Evolutionary conservation across 176 grass and related monocot genomes (phyloP), one percentile per base, ranked within the genome.

Genomic region (Oropetium thomaeum): DNA sequence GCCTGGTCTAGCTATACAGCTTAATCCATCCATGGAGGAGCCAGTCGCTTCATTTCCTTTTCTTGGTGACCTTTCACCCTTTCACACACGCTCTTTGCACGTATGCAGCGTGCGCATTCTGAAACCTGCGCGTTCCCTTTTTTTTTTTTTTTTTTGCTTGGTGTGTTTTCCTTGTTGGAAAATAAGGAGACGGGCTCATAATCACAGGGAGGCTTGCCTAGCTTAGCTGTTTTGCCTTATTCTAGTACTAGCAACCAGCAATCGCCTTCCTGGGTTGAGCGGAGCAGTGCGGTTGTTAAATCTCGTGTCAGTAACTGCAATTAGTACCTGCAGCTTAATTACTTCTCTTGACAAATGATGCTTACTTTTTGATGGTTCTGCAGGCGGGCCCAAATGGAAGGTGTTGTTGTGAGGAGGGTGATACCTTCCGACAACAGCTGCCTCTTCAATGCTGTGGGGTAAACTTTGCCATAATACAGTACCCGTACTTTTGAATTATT

Each of bases 341-440:
- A n/a, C 65, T 72, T 15, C 51, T 73, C 5, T 55, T 77, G 34
- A 60, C 20, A 45, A 52, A 1, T 70, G 48, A 4, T 10, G 8
- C 40, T 69, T 58, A 31, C 26, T 86, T 86, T 5, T 75, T 5
- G 27, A 54, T 61, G 54, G 7, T 38, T 79, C 68, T 71, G 10
- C 30, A 81, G 76, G 75, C 44, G n/a, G 34, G 49, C 49, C 20
- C 13, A 52, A 63, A 97, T 99, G 96, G 96, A 99, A 69, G 91
- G 91, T 57, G 55, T 79, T 44, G 87, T 99, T 53, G 84, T 90
- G 54, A 89, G 91, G 76, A 92, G 96, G 55, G 87, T 99, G 7
- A 99, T 99, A 33, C 96, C 91, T 47, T 95, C 96, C 11, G 96
- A 99, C 53, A 99, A 99, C 77, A 95, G 96, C 42, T 99, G 96